Conservation (phyloP, 495 filamentous ascomycete species). For the Penicillium malachiteum region DNA sequence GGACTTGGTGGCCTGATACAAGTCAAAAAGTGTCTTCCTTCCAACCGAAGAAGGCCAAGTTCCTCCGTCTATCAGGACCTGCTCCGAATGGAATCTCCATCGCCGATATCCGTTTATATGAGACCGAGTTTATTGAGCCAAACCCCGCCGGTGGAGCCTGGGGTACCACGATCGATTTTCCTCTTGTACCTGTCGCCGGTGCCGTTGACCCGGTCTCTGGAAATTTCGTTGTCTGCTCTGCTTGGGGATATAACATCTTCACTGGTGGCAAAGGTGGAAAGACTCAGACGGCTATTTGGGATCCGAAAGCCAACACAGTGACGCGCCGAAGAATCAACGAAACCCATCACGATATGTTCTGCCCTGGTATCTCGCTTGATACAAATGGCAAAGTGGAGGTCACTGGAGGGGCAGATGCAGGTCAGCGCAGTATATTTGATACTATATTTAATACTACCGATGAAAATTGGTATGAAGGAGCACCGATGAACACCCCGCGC, state of each 20-base stretch:
- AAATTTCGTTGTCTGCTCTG: constrained; percentile 42
- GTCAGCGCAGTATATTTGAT: constrained; percentile 48
- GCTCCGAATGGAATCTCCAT: constrained; percentile 33
- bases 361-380: constrained; percentile 54
- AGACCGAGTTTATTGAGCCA: neutral
- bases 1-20: constrained; percentile 41
- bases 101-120: constrained; percentile 25
- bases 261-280: constrained; percentile 25
- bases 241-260: constrained; percentile 33
- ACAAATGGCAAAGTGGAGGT: constrained; percentile 48
- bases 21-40: constrained; percentile 40
- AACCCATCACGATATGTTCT: constrained; percentile 60
- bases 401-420: constrained; percentile 49
- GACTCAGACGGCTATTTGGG: constrained; percentile 45
- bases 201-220: constrained; percentile 34
- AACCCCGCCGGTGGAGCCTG: constrained; percentile 31
- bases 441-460: constrained; percentile 38
- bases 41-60: constrained; percentile 33
- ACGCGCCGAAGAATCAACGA: constrained; percentile 31
- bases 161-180: constrained; percentile 49
- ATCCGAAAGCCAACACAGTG: constrained; percentile 30
- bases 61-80: constrained; percentile 29
- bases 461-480: constrained; percentile 28
- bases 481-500: constrained; percentile 47
- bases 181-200: constrained; percentile 45